Evolutionary conservation across 257 asterid species (phyloP).

Genomic region (Plectranthus barbatus): DNA sequence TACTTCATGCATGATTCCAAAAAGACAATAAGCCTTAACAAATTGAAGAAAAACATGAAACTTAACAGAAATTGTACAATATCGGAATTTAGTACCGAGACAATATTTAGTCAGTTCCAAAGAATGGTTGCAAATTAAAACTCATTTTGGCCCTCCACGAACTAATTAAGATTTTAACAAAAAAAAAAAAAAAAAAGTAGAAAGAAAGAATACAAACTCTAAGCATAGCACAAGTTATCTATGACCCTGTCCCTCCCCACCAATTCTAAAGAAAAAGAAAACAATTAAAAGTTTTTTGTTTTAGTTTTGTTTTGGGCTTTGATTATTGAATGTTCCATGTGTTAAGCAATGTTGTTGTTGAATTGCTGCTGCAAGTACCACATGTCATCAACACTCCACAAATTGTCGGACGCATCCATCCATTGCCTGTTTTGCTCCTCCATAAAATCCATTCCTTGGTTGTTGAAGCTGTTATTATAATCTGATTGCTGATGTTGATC

Average conservation of each 20-base stretch:
- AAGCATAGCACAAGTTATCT: background rate
- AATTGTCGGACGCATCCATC: constrained; percentile 41
- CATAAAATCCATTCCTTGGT: constrained; percentile 28
- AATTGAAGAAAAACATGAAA: too few relatives aligned
- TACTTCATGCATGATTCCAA: too few relatives aligned
- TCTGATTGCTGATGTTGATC: constrained; percentile 21
- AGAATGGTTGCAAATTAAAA: constrained; percentile 15
- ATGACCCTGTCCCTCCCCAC: constrained; percentile 11
- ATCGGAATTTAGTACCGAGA: background rate
- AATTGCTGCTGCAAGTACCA: constrained; percentile 53
- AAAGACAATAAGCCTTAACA: too few relatives aligned
- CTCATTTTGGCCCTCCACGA: background rate
- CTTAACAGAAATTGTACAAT: too few relatives aligned
- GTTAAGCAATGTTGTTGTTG: constrained; percentile 15
- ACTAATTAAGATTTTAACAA: too few relatives aligned
- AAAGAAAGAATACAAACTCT: background rate
- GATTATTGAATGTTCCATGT: background rate
- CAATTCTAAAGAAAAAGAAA: background rate
- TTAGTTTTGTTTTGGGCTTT: background rate
- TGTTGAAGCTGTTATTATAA: constrained; percentile 28
- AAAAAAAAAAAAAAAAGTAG: background rate
- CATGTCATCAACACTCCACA: constrained; percentile 62
- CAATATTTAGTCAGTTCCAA: constrained; percentile 10
- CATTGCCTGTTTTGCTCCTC: constrained; percentile 35
- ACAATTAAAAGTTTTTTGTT: background rate